Base-by-base conservation (phyloP, 2,329 filamentous ascomycete genomes). In the Xenosphaeropsis pyriputrescens region DNA sequence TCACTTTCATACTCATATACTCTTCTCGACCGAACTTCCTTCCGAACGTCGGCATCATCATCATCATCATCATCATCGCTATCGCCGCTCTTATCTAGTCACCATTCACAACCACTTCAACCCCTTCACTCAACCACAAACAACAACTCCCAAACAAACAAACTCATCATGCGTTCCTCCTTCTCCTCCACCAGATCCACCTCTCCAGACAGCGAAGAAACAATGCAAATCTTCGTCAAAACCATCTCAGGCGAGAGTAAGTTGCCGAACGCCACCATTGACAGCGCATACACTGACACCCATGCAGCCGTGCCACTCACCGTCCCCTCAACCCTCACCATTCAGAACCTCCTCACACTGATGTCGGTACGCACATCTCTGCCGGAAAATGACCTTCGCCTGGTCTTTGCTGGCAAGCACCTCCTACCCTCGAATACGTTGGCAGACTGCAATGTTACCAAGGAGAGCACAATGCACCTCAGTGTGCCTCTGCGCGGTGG, bases 151-250 rank as follows among this genome's bases (percentile, higher is more conserved):
- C 6, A 3, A 22, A 17, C 30, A 38, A 18, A 19, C 31, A 29
- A 22, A 29, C 9, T 29, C 36, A 52, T 32, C 22, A 56, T 56
- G 52, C 41, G 36, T 41, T 48, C 46, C 31, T 47, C 51, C 29
- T 39, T 44, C 35, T 38, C 46, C 26, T 44, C 41, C 36, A 54
- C 52, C 29, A 48, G 53, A 37, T 50, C 49, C 6, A 40, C 56
- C 34, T 59, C 59, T 26, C 51, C 55, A 31, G 64, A 69, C 37
- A 48, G 52, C 35, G 61, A 65, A 38, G 62, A 68, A 37, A 71
- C 62, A 30, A 72, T 73, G 59, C 68, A 72, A 52, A 70, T 76
- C 56, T 75, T 75, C 57, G 64, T 75, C 55, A 74, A 72, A 59
- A 67, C 66, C 50, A 57, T 72, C 36, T 61, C 66, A 29, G 71